These are phyloP conservation scores for Oryza glaberrima DNA, from an alignment of 176 grass and related monocot species.

Conservation along the genomic window DNA sequence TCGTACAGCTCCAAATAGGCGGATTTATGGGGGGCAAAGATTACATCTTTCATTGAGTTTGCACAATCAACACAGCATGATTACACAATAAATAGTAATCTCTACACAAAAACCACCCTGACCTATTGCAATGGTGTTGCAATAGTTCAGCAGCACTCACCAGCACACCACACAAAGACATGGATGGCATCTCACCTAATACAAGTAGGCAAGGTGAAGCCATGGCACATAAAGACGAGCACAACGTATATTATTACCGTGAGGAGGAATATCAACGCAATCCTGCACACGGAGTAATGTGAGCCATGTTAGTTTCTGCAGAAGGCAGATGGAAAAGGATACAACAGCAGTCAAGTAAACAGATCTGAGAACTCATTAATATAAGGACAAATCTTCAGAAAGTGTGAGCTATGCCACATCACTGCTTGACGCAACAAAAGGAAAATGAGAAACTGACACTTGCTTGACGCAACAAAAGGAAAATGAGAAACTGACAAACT, in stretches of 20 bases:
- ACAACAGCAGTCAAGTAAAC: conserved; percentile 11
- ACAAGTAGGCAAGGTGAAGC: conserved; percentile 83
- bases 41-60: conserved; percentile 20
- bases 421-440: background rate
- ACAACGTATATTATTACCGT: conserved; percentile 80
- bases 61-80: conserved; percentile 32
- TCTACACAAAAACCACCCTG: conserved; percentile 28
- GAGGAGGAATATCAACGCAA: conserved; percentile 76
- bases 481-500: background rate
- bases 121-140: conserved; percentile 16
- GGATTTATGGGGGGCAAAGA: conserved; percentile 13
- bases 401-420: background rate
- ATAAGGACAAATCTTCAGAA: background rate
- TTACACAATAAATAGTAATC: conserved; percentile 42
- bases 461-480: background rate
- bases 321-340: background rate
- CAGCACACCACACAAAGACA: background rate
- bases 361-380: background rate
- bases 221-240: conserved; percentile 92
- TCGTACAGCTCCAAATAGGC: background rate
- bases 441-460: background rate
- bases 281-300: conserved; percentile 51
- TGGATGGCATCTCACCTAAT: conserved; percentile 50
- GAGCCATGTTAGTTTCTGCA: background rate
- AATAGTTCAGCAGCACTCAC: conserved; percentile 21